Evolutionary conservation across 2,329 filamentous ascomycete species (phyloP), one percentile per base, ranked within the genome.

Genomic region (Grosmannia serpens): DNA sequence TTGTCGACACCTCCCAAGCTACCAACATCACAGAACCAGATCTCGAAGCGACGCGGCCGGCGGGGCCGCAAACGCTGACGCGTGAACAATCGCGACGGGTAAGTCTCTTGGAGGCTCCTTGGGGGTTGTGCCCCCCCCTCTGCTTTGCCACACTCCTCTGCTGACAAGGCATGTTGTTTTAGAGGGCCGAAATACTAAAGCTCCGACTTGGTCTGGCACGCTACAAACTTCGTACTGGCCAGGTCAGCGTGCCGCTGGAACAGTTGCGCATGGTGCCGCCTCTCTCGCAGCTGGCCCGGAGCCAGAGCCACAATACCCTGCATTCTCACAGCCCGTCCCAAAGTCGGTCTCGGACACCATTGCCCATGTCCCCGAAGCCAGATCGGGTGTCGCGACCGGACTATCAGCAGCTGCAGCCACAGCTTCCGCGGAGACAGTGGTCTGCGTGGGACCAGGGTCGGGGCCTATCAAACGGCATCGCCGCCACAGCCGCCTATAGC

Each of bases 141-240:
- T 35, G 33, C 33, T 38, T 35, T 4, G 17, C 13, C 24, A 17
- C 5, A 3, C 31, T 22, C 5, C 22, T 24, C 24, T 24, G 9
- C 15, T 31, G n/a, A 24, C 15, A 26, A 44, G 7, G 20, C 41
- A 5, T 50, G 5, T n/a, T n/a, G n/a, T n/a, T 31, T 26, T 35
- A 87, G 79, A 80, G 81, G 71, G 85, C 84, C 24, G 81, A 87
- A 66, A 80, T 83, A 54, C 75, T 91, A 51, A 80, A 80, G 56
- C 77, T 89, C 11, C 80, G 87, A n/a, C 80, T 91, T 20, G 77
- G 81, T 31, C 79, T 90, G 24, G 88, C 86, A 17, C 81, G 80
- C 66, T 91, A 90, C 75, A 91, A 91, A 71, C 76, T 91, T 63
- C 80, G 79, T 59, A 91, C 87, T 2, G 84, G 87, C 60, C 88